Percentiles rank a stretch among this genome's conserved stretches.
Evolutionary conservation across 2,329 filamentous ascomycete genomes (phyloP).

Genomic region (Myriangium duriaei): DNA sequence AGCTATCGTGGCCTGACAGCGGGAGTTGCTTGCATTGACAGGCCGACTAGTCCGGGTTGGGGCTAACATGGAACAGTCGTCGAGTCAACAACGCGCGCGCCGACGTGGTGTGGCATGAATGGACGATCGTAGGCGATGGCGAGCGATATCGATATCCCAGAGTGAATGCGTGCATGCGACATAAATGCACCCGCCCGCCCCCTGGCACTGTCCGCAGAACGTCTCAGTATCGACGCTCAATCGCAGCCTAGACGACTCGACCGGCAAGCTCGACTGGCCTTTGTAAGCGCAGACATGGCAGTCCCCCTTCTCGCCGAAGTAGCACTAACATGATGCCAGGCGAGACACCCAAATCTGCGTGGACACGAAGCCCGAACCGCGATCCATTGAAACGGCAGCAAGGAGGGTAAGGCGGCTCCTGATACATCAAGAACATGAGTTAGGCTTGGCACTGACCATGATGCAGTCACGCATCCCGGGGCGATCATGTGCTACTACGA

Average conservation of each 20-base stretch:
- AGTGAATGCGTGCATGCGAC: neutral
- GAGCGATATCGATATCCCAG: neutral
- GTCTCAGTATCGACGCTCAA: neutral
- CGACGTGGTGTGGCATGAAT: neutral
- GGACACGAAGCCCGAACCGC: neutral
- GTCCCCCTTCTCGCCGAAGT: neutral
- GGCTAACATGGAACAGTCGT: neutral
- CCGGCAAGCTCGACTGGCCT: too few species aligned
- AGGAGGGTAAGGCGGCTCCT: neutral
- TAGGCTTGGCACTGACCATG: neutral
- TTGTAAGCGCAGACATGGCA: too few species aligned
- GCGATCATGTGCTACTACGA: conserved; percentile 88
- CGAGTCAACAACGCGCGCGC: neutral
- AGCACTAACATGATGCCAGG: neutral
- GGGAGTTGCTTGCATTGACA: neutral
- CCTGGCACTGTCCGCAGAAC: neutral
- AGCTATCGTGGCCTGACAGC: too few species aligned
- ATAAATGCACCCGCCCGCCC: neutral
- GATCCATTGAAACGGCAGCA: neutral
- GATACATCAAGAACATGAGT: neutral
- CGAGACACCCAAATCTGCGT: neutral
- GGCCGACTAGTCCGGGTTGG: neutral
- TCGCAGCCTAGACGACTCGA: neutral
- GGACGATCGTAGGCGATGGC: neutral
- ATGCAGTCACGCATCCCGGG: neutral